Conservation (phyloP, 2,329 filamentous ascomycete species). For the Emergomyces pasteurianus region DNA sequence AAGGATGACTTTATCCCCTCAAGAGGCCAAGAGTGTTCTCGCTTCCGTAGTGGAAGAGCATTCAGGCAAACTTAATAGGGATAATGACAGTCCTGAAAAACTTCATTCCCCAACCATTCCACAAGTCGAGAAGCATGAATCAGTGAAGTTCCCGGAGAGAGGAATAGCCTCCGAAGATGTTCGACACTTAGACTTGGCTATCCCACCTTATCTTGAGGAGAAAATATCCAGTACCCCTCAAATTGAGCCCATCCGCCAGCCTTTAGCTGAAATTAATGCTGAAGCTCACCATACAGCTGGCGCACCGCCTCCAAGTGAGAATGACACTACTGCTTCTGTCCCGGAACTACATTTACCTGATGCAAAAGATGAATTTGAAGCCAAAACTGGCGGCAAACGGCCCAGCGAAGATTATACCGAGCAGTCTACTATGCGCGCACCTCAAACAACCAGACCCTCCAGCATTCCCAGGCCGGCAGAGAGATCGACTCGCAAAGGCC, state of each 20-base stretch:
- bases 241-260: neutral
- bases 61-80: slow-evolving; percentile 27
- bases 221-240: neutral
- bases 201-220: slow-evolving; percentile 24
- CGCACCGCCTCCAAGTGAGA: neutral
- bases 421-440: neutral
- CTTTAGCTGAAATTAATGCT: neutral
- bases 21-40: slow-evolving; percentile 53
- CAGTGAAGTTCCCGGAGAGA: slow-evolving; percentile 12
- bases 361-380: slow-evolving; percentile 6
- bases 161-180: slow-evolving; percentile 36
- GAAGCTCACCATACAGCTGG: too few species aligned
- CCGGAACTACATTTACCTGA: neutral
- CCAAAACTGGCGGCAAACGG: slow-evolving; percentile 10
- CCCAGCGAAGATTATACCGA: neutral
- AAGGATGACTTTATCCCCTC: slow-evolving; percentile 41
- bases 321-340: neutral
- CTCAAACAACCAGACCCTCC: slow-evolving; percentile 22
- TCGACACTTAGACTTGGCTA: slow-evolving; percentile 50
- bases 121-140: slow-evolving; percentile 12
- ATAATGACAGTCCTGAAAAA: slow-evolving; percentile 4
- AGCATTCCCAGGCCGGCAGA: slow-evolving; percentile 27
- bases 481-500: slow-evolving; percentile 17
- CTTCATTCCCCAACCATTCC: neutral
- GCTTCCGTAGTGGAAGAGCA: slow-evolving; percentile 56